phyloP scores from a whole-genome alignment of 1,284 basidiomycete genomes.

The Schizophyllum commune region DNA sequence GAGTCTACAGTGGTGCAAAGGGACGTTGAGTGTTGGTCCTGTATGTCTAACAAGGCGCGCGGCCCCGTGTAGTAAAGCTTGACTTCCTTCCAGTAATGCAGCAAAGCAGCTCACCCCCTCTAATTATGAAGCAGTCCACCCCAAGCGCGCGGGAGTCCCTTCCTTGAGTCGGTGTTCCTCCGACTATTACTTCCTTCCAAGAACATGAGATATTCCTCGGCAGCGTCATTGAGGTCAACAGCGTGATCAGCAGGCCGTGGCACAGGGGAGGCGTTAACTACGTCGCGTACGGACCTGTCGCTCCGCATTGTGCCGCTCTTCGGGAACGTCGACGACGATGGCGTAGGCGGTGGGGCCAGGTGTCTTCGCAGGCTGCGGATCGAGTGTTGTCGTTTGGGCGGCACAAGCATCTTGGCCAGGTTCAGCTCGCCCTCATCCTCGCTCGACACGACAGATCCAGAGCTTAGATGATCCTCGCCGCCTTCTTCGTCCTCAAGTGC shows the following conservation, averaged over 20 bases:
- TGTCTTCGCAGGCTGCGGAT: constrained; percentile 59
- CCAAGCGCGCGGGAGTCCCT: not conserved
- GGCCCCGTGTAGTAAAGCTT: too few species aligned
- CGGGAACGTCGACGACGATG: not conserved
- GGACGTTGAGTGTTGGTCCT: too few species aligned
- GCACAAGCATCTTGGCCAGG: constrained; percentile 59
- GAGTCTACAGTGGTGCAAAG: not conserved
- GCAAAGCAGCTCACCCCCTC: not conserved
- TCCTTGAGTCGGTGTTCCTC: not conserved
- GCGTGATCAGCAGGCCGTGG: not conserved
- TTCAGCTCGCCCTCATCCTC: constrained; percentile 53
- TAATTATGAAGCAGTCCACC: not conserved
- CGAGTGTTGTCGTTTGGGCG: constrained; percentile 61
- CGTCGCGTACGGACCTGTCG: not conserved
- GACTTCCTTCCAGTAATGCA: too few species aligned
- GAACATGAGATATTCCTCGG: not conserved
- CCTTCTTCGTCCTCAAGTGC: constrained; percentile 18
- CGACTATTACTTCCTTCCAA: not conserved
- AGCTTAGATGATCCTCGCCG: constrained; percentile 22
- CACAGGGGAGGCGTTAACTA: not conserved
- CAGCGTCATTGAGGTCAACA: not conserved
- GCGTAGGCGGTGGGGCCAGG: constrained; percentile 18
- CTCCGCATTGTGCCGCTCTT: not conserved
- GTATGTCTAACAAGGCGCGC: not conserved
- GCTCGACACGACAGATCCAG: constrained; percentile 16